phyloP scores from a whole-genome alignment of 495 filamentous ascomycete genomes.

The Aspergillus hancockii region DNA sequence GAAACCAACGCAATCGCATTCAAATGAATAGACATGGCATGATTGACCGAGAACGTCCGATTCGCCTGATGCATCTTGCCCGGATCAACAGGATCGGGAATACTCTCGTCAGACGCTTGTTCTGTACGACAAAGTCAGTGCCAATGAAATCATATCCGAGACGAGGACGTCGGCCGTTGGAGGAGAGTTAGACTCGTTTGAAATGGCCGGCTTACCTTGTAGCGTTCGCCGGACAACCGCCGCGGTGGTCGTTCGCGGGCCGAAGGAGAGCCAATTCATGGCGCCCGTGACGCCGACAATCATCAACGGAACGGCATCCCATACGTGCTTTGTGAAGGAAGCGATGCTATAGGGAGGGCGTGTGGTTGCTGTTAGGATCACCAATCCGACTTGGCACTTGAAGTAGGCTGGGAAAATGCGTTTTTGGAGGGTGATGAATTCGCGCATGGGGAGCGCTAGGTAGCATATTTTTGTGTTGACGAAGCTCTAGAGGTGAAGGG shows the following conservation, averaged over 20 bases:
- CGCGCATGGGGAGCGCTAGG: conserved; percentile 43
- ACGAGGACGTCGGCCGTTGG: background rate
- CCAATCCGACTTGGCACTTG: conserved; percentile 41
- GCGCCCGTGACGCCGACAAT: conserved; percentile 40
- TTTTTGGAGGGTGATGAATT: conserved; percentile 54
- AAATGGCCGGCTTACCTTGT: conserved; percentile 32
- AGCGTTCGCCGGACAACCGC: conserved; percentile 46
- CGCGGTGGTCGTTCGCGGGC: conserved; percentile 45
- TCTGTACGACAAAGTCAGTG: conserved; percentile 8
- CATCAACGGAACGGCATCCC: conserved; percentile 38
- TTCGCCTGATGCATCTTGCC: conserved; percentile 41
- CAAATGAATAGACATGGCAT: conserved; percentile 58
- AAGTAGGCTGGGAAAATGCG: conserved; percentile 59
- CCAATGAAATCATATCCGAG: background rate
- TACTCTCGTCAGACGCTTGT: conserved; percentile 17
- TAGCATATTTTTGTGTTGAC: conserved; percentile 54
- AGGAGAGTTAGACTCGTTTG: background rate
- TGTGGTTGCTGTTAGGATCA: conserved; percentile 46
- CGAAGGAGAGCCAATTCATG: conserved; percentile 50
- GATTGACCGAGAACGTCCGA: conserved; percentile 46
- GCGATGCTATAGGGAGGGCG: conserved; percentile 43
- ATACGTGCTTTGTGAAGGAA: conserved; percentile 28
- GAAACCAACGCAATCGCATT: conserved; percentile 53
- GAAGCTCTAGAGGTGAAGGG: conserved; percentile 40
- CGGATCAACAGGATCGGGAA: conserved; percentile 9